Evolutionary conservation across 495 filamentous ascomycete genomes (phyloP), one percentile per base, ranked within the genome.

Genomic region (Penicillium flavigenum): DNA sequence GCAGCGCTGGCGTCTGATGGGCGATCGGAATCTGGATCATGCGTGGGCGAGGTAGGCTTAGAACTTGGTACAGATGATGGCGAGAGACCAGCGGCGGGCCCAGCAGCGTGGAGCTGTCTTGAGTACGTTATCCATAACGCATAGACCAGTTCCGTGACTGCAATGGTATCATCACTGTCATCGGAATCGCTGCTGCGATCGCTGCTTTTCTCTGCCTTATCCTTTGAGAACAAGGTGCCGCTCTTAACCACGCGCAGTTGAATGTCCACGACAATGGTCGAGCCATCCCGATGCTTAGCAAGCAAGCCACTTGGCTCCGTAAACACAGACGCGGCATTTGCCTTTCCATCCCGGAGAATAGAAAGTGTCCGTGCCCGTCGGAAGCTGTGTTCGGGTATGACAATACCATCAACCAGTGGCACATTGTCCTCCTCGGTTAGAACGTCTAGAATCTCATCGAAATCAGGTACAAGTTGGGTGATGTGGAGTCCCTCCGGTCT

Each of bases 91-190:
- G 63, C 38, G n/a, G 82, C 76, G 7, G 81, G 76, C 5, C 84
- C 83, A 8, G 85, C 79, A 2, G 90, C 87, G 67, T 98, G 94
- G 17, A 98, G 80, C 59, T 96, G 91, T 42, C 92, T 79, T 9
- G 94, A 98, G 68, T 98, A 98, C 4, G 92, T 98, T 47, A 98
- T 86, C 94, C 94, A 98, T 22, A 98, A 75, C 17, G 94, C 94
- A 75, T 92, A 98, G 5, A 98, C 92, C 36, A 96, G 78, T 64
- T 96, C 91, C 1, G 88, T 83, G 39, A 85, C 75, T 6, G 78
- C 74, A 16, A 76, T 63, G 2, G 68, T 72, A 16, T 78, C 73
- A 51, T 71, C 67, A 42, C 60, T 65, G 27, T 75, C 72, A 34
- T 77, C 75, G 29, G 69, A 65, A 36, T 69, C 72, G 14, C 71